Conservation (phyloP, 148 eudicot genomes). For the Arbutus unedo region DNA sequence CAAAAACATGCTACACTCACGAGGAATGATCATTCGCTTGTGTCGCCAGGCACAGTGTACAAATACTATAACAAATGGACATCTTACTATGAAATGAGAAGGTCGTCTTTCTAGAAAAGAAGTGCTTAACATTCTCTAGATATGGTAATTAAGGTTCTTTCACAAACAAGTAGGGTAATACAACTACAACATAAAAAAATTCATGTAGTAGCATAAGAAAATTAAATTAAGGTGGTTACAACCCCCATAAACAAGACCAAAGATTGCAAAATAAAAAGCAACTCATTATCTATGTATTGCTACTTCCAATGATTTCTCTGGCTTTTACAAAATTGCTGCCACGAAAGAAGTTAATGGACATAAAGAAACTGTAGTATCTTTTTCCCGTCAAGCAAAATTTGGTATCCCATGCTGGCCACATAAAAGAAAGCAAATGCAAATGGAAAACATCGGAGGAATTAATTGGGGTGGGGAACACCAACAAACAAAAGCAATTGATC, state of each 20-base stretch:
- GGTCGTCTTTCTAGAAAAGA: background rate
- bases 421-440: background rate
- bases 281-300: background rate
- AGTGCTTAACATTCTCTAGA: background rate
- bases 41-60: background rate
- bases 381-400: background rate
- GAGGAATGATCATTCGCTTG: background rate
- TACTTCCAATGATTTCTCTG: background rate
- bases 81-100: background rate
- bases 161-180: background rate
- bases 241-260: background rate
- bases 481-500: constrained; percentile 1
- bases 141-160: background rate
- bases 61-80: background rate
- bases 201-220: background rate
- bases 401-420: background rate
- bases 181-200: background rate
- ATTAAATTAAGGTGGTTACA: background rate
- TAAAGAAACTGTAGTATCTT: background rate
- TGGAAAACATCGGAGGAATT: background rate
- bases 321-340: background rate
- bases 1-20: background rate
- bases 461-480: background rate
- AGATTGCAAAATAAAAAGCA: constrained; percentile 1
- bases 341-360: background rate